A percentile compares a stretch with the other conserved stretches of the same genome.
Conservation (phyloP, 2,329 filamentous ascomycete species). For the Epichloe coenophiala region DNA sequence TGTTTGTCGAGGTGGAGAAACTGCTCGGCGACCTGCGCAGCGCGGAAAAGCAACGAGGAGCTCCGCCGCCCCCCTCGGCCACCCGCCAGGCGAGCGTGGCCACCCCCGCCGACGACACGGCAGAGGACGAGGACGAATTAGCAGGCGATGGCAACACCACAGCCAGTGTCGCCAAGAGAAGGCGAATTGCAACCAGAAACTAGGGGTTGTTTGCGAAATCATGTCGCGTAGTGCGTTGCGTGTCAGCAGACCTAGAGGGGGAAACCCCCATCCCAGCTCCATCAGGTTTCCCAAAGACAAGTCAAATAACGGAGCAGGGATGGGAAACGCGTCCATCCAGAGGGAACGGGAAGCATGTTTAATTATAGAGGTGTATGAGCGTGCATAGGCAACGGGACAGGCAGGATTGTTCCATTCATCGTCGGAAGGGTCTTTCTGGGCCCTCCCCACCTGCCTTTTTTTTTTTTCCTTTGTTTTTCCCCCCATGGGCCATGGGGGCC, state of each 20-base stretch:
- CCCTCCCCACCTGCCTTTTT: no score
- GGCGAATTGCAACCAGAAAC: slow-evolving; percentile 21
- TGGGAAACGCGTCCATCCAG: not conserved
- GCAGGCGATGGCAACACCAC: slow-evolving; percentile 26
- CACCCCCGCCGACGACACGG: slow-evolving; percentile 30
- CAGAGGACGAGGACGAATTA: slow-evolving; percentile 36
- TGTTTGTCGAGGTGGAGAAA: slow-evolving; percentile 80
- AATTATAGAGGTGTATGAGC: no score
- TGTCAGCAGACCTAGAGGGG: not conserved
- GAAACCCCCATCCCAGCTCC: no score
- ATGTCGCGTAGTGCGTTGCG: not conserved
- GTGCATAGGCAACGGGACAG: no score
- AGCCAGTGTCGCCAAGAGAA: slow-evolving; percentile 21
- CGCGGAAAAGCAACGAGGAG: slow-evolving; percentile 45
- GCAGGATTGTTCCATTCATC: no score
- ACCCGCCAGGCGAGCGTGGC: slow-evolving; percentile 24
- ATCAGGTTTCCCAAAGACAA: no score
- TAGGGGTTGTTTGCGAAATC: slow-evolving; percentile 10
- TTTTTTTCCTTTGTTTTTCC: no score
- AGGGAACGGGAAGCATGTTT: not conserved
- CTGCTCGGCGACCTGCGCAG: slow-evolving; percentile 63
- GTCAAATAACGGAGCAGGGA: no score
- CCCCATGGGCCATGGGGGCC: no score
- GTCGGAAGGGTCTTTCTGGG: no score
- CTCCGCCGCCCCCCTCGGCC: slow-evolving; percentile 19